These are phyloP conservation scores for Xylaria flabelliformis DNA, from an alignment of 495 filamentous ascomycete genomes.

Conservation along the genomic window DNA sequence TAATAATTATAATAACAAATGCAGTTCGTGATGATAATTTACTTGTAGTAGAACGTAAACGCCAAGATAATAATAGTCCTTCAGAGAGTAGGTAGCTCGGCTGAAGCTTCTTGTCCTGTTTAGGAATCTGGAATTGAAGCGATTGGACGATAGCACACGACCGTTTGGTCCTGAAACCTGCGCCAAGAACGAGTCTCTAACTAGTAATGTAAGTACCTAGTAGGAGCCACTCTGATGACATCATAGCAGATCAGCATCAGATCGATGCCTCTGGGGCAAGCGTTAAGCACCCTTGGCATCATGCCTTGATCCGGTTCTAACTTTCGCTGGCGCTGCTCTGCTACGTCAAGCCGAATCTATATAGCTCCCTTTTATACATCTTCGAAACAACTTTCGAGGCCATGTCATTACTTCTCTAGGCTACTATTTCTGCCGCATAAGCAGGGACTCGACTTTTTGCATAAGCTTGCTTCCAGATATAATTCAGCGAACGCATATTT, in stretches of 20 bases:
- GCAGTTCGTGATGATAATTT: no score
- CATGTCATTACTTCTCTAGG: background rate
- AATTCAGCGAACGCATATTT: background rate
- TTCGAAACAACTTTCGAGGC: background rate
- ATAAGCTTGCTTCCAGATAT: background rate
- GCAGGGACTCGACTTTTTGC: background rate
- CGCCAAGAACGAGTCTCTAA: background rate
- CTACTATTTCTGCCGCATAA: background rate
- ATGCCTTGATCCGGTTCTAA: conserved; percentile 8
- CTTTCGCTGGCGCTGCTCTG: background rate
- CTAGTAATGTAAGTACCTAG: no score
- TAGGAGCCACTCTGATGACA: background rate
- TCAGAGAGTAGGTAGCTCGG: background rate
- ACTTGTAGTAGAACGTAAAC: background rate
- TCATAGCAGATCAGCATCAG: conserved; percentile 3
- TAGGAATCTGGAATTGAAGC: background rate
- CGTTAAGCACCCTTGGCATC: conserved; percentile 1
- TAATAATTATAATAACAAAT: no score
- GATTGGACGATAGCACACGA: background rate
- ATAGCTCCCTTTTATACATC: background rate
- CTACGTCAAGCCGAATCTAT: conserved; percentile 10
- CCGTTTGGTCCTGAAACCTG: background rate
- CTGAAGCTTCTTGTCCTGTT: background rate
- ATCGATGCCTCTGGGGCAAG: background rate
- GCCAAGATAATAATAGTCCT: background rate